Evolutionary conservation across 768 basidiomycete genomes (phyloP).

Genomic region (Suillus plorans): DNA sequence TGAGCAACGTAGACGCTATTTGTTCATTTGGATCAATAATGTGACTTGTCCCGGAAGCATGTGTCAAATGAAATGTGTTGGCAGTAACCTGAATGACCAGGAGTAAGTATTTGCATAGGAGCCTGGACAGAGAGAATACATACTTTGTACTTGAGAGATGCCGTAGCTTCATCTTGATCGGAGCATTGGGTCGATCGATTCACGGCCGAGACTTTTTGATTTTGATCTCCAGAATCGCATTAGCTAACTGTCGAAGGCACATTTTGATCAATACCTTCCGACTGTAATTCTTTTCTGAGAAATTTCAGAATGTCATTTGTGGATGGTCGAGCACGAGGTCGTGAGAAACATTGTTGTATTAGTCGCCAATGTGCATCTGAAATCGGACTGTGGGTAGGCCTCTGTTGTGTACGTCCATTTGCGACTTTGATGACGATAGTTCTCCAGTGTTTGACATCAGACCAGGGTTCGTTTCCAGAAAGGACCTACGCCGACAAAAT

Average conservation of each 20-base stretch:
- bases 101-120: neutral
- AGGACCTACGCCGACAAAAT: neutral
- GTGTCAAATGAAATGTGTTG: neutral
- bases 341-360: neutral
- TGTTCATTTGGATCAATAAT: neutral
- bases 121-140: neutral
- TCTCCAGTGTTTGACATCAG: neutral
- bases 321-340: neutral
- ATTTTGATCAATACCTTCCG: neutral
- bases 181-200: neutral
- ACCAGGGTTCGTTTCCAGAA: constrained; percentile 3
- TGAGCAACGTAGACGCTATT: neutral
- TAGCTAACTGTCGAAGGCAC: neutral
- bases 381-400: neutral
- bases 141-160: neutral
- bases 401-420: neutral
- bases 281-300: neutral
- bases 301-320: neutral
- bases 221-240: neutral
- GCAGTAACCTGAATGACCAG: neutral
- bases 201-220: neutral
- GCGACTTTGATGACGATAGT: neutral
- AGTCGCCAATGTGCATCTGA: neutral
- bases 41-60: neutral
- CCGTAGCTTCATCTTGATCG: neutral